A percentile compares a stretch with the other conserved stretches of the same genome.
These are phyloP conservation scores for Colletotrichum neosansevieriae DNA, from an alignment of 2,329 filamentous ascomycete genomes.

Conservation along the genomic window DNA sequence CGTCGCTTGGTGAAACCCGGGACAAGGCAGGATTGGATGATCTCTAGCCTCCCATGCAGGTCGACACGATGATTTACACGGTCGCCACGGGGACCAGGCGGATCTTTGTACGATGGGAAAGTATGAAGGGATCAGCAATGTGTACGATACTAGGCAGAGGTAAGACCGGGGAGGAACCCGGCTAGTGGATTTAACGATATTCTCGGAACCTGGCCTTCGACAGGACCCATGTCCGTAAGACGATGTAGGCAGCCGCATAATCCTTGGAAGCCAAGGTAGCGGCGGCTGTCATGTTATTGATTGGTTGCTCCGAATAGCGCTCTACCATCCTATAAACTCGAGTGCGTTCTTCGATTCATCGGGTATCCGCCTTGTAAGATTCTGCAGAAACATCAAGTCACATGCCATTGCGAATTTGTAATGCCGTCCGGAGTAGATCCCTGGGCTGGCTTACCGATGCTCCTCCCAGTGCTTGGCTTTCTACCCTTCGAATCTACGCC, in stretches of 20 bases:
- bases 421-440: too few species aligned
- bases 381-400: slow-evolving; percentile 8
- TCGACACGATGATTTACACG: background rate
- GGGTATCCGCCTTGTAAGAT: slow-evolving; percentile 17
- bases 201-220: slow-evolving; percentile 1
- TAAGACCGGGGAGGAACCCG: slow-evolving; percentile 5
- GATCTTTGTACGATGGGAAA: slow-evolving; percentile 21
- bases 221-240: background rate
- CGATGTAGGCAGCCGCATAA: background rate
- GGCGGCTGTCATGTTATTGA: slow-evolving; percentile 5
- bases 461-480: too few species aligned
- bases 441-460: too few species aligned
- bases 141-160: slow-evolving; percentile 11
- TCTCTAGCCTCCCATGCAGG: background rate
- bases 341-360: background rate
- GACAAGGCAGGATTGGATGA: background rate
- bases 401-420: background rate
- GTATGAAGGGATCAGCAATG: background rate
- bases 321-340: background rate
- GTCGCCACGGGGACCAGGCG: background rate
- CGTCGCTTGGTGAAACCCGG: slow-evolving; percentile 18
- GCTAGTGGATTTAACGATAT: slow-evolving; percentile 2
- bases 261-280: background rate
- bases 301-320: background rate
- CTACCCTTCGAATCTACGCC: too few species aligned